These are phyloP conservation scores for Syzygium oleosum DNA, from an alignment of 345 rosid species.

Conservation along the genomic window DNA sequence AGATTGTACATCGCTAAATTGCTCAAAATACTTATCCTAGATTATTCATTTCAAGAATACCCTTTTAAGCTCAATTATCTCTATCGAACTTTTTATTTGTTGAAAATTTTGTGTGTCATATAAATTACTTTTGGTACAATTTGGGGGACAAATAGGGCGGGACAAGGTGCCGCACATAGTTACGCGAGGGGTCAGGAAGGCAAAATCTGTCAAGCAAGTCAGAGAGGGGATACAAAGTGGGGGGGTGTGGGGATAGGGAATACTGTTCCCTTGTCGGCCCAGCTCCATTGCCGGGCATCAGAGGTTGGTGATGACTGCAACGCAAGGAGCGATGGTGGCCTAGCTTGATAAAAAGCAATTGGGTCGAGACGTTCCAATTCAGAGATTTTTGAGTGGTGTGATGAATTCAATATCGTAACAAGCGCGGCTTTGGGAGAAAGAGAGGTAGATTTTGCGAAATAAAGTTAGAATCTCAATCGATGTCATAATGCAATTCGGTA, in stretches of 20 bases:
- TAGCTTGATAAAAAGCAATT: background rate
- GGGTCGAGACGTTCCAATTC: background rate
- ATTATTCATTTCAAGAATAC: no score
- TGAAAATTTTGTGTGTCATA: no score
- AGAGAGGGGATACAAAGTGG: background rate
- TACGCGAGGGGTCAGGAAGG: no score
- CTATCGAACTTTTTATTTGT: no score
- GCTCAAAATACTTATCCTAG: no score
- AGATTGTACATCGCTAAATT: no score
- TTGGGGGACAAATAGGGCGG: no score
- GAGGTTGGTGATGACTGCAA: background rate
- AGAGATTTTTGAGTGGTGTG: background rate
- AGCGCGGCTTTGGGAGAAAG: fast-evolving
- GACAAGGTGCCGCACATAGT: no score
- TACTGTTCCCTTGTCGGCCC: background rate
- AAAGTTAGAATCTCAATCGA: background rate
- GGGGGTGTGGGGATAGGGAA: background rate
- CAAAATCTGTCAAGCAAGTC: no score
- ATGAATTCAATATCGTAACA: background rate
- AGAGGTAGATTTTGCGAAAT: background rate
- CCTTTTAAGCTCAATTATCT: no score
- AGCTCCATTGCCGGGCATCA: background rate
- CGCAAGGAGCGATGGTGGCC: fast-evolving
- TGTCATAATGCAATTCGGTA: background rate
- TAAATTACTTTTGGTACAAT: no score